phyloP scores from a whole-genome alignment of 805 yeast genomes.

The Blastobotrys muscicola region DNA sequence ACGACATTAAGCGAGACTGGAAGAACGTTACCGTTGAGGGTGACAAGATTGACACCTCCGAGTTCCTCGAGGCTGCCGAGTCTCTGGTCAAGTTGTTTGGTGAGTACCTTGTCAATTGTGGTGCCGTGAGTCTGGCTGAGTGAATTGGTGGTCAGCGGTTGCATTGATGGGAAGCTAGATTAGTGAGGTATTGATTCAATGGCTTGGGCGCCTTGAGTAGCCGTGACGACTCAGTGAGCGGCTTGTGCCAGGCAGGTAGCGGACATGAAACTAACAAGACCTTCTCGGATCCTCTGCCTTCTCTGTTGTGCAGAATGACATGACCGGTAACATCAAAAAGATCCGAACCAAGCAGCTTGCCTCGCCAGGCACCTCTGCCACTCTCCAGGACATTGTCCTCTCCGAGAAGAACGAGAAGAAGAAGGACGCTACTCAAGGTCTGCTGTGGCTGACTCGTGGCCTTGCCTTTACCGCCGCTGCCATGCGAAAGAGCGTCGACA shows the following conservation, averaged over 20 bases:
- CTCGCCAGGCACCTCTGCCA: slow-evolving; percentile 52
- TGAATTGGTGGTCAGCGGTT: too few species aligned
- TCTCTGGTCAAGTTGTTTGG: slow-evolving; percentile 75
- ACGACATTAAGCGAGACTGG: slow-evolving; percentile 64
- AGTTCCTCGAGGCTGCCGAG: slow-evolving; percentile 75
- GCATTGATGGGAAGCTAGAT: too few species aligned
- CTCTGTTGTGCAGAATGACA: slow-evolving; percentile 73
- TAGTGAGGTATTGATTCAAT: too few species aligned
- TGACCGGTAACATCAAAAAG: slow-evolving; percentile 79
- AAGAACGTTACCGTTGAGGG: slow-evolving; percentile 61
- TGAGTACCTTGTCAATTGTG: slow-evolving; percentile 19
- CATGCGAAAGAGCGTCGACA: slow-evolving; percentile 65
- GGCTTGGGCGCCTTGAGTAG: too few species aligned
- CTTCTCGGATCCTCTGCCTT: slow-evolving; percentile 80
- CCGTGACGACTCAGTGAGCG: too few species aligned
- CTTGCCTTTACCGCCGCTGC: slow-evolving; percentile 86
- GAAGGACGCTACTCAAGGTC: slow-evolving; percentile 82
- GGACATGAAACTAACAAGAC: slow-evolving; percentile 38
- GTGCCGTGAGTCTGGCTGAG: neutral
- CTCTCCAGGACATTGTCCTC: slow-evolving; percentile 69
- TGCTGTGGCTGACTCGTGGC: slow-evolving; percentile 75
- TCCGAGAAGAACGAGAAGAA: slow-evolving; percentile 57
- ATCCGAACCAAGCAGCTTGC: slow-evolving; percentile 56
- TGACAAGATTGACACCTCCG: slow-evolving; percentile 58
- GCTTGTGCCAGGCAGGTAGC: too few species aligned